These are phyloP conservation scores for Suillus spraguei DNA, from an alignment of 768 basidiomycete species.

Conservation along the genomic window DNA sequence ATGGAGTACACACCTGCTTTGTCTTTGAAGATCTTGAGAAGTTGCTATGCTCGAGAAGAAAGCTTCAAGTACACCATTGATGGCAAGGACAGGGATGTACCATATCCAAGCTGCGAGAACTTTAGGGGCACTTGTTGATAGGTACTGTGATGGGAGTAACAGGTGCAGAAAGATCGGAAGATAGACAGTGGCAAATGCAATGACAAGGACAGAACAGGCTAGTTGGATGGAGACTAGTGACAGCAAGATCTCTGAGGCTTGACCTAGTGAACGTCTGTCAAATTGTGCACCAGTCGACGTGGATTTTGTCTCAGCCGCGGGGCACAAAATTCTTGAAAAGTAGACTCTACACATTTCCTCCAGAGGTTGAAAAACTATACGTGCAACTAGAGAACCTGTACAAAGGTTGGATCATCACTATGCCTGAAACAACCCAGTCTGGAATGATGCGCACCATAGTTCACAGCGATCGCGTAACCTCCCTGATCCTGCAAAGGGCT, in stretches of 20 bases:
- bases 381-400: conserved; percentile 86
- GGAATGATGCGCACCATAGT: conserved; percentile 70
- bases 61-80: conserved; percentile 92
- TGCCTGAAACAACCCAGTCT: background rate
- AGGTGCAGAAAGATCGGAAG: conserved; percentile 68
- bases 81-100: conserved; percentile 87
- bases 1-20: conserved; percentile 53
- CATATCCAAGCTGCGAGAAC: conserved; percentile 82
- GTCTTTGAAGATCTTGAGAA: conserved; percentile 62
- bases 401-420: conserved; percentile 9
- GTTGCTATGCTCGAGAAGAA: conserved; percentile 82
- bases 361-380: conserved; percentile 92
- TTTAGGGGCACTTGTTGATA: conserved; percentile 74
- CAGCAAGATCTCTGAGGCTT: conserved; percentile 54
- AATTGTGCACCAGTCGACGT: conserved; percentile 6
- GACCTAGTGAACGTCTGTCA: conserved; percentile 24
- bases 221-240: conserved; percentile 69
- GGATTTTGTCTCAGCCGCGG: conserved; percentile 14
- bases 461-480: conserved; percentile 93
- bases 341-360: conserved; percentile 91
- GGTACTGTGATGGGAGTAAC: conserved; percentile 71
- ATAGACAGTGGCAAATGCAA: conserved; percentile 77
- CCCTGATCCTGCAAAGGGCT: conserved; percentile 89
- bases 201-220: conserved; percentile 66
- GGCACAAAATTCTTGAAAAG: conserved; percentile 70